Conservation (phyloP, 2,329 filamentous ascomycete genomes). For the Thielaviopsis ethacetica region DNA sequence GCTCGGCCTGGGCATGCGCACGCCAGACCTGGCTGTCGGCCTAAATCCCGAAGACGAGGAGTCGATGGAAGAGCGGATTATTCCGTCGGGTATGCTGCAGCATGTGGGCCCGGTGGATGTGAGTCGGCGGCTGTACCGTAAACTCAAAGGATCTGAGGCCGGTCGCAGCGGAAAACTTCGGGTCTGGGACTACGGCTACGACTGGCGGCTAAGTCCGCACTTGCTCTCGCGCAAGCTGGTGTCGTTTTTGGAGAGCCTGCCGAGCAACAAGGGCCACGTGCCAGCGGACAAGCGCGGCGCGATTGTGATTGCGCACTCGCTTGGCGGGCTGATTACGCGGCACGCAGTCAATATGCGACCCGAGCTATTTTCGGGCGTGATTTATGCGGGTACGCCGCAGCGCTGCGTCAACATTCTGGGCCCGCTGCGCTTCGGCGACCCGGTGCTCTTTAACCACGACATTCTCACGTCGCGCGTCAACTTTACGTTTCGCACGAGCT, state of each 20-base stretch:
- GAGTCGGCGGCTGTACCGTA: conserved; percentile 64
- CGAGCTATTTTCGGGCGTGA: conserved; percentile 68
- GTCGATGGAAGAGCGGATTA: conserved; percentile 65
- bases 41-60: conserved; percentile 70
- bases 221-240: conserved; percentile 57
- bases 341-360: conserved; percentile 76
- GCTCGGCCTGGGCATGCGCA: conserved; percentile 77
- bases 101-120: conserved; percentile 88
- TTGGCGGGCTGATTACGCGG: conserved; percentile 68
- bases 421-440: conserved; percentile 79
- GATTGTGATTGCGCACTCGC: conserved; percentile 67
- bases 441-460: conserved; percentile 74
- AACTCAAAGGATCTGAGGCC: conserved; percentile 58
- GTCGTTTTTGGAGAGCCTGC: conserved; percentile 54
- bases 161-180: conserved; percentile 53
- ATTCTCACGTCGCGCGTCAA: conserved; percentile 86
- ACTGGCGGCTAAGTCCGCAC: conserved; percentile 79
- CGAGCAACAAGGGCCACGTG: conserved; percentile 46
- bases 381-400: conserved; percentile 74
- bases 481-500: conserved; percentile 78
- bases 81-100: conserved; percentile 74
- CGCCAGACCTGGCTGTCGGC: conserved; percentile 80
- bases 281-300: conserved; percentile 47
- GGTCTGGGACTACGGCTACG: conserved; percentile 84
- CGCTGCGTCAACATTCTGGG: conserved; percentile 84